A percentile compares a stretch with the other conserved stretches of the same genome.
phyloP scores from a whole-genome alignment of 2,329 filamentous ascomycete species.

The Trichophyton mentagrophytes region DNA sequence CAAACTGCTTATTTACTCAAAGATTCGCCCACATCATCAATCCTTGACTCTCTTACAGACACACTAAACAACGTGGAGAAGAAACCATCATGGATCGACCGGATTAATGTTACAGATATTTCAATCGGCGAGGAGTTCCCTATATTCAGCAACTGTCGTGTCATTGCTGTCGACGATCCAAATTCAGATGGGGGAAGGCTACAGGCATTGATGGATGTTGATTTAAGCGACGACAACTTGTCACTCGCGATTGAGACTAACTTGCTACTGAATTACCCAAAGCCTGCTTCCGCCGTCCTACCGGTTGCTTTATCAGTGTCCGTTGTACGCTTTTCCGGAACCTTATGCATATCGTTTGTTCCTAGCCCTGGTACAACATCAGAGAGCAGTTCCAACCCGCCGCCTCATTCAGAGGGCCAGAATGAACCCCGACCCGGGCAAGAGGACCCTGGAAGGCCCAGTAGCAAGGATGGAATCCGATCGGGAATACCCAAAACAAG shows the following conservation, averaged over 20 bases:
- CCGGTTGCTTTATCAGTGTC: conserved; percentile 86
- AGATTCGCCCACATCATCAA: conserved; percentile 40
- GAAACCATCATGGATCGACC: conserved; percentile 82
- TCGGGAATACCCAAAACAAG: conserved; percentile 59
- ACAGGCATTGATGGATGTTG: conserved; percentile 93
- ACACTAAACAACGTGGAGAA: conserved; percentile 76
- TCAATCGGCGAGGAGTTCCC: conserved; percentile 93
- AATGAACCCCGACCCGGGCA: neutral
- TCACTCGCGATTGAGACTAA: conserved; percentile 92
- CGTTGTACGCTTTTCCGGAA: conserved; percentile 88
- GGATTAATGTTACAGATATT: conserved; percentile 87
- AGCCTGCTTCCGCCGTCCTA: conserved; percentile 72
- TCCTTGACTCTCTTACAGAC: conserved; percentile 71
- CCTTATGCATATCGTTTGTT: conserved; percentile 83
- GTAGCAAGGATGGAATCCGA: conserved; percentile 14
- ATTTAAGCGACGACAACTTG: conserved; percentile 80
- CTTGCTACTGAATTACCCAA: conserved; percentile 86
- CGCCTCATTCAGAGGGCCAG: conserved; percentile 14
- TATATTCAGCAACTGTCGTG: conserved; percentile 94
- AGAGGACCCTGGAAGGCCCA: neutral
- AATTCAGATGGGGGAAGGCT: conserved; percentile 57
- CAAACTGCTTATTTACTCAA: conserved; percentile 86
- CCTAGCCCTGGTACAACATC: conserved; percentile 41
- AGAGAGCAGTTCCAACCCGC: conserved; percentile 16
- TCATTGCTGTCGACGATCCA: conserved; percentile 62